Base-by-base conservation (phyloP, 768 basidiomycete species). In the Psilocybe tampanensis region DNA sequence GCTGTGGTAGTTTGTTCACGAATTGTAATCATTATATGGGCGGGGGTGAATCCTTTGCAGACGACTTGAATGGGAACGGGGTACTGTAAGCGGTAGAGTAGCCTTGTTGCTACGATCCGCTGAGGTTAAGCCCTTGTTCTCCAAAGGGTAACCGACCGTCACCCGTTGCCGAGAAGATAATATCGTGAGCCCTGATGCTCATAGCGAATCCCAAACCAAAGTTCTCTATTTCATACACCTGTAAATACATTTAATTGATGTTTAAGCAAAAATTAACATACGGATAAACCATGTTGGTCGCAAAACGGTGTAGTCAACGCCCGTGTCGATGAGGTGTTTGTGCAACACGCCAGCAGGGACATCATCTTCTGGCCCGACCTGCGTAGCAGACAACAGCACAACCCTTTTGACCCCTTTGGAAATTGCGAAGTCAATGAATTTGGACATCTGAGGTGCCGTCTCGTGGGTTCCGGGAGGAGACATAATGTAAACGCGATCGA, bases 221-320 rank as follows among this genome's bases (percentile, higher is more conserved):
- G 36, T 23, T 51, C 15, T 51, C 50, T 51, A 21, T 13, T 5
- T 13, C 8, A 43, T 6, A 34, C 13, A 17, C 19, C 13, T 8
- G n/a, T 43, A 6, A 43, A n/a, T n/a, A 8, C 33, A 15, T 7
- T 34, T 34, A 34, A 34, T 8, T 8, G 33, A 34, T 8, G 15
- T 15, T 34, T 8, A 26, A 39, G 18, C 12, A 11, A 44, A 54
- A 19, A 26, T n/a, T 6, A 8, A 5, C 2, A 18, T 33, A 71
- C 73, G 66, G n/a, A 65, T 60, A 49, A 72, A 73, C 68, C 68
- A 71, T 23, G 69, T 67, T 4, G 72, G 69, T 1, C 69, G 59
- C 19, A 73, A 48, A 15, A 65, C 64, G 17, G 56, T 63, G 45
- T 65, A 71, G n/a, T 68, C 64, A 6, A 68, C 65, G 9, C 59